Evolutionary conservation across 2,329 filamentous ascomycete genomes (phyloP).

Genomic region (Microcyclospora pomicola): DNA sequence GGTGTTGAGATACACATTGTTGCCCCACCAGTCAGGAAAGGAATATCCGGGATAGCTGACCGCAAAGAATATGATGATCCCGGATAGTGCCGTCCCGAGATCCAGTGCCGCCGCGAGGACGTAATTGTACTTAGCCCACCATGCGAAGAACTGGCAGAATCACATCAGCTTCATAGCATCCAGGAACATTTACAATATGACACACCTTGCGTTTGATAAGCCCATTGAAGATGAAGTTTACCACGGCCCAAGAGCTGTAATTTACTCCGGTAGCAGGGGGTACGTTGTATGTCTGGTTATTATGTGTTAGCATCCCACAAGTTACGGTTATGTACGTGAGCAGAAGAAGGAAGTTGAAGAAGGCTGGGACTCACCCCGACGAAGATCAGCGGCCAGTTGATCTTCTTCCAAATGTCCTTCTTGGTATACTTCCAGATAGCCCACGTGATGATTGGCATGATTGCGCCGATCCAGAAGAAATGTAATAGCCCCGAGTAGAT

Average conservation of each 20-base stretch:
- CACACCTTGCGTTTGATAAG: background rate
- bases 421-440: conserved; percentile 25
- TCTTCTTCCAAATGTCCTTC: conserved; percentile 11
- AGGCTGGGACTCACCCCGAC: conserved; percentile 27
- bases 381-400: conserved; percentile 54
- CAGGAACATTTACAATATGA: conserved; percentile 13
- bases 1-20: conserved; percentile 1
- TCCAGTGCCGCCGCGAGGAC: conserved; percentile 24
- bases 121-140: conserved; percentile 26
- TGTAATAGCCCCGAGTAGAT: conserved; percentile 36
- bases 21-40: conserved; percentile 10
- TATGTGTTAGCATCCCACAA: too few species aligned
- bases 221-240: conserved; percentile 15
- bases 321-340: too few species aligned
- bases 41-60: conserved; percentile 28
- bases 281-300: conserved; percentile 22
- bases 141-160: conserved; percentile 2
- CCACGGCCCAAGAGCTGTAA: conserved; percentile 65
- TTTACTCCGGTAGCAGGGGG: conserved; percentile 72
- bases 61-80: conserved; percentile 26
- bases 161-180: conserved; percentile 38
- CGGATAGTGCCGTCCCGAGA: conserved; percentile 23
- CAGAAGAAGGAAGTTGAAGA: too few species aligned
- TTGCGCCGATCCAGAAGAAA: conserved; percentile 38
- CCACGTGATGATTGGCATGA: conserved; percentile 32